These are phyloP conservation scores for Diplotaxis tenuifolia DNA, from an alignment of 345 rosid species.

Conservation along the genomic window DNA sequence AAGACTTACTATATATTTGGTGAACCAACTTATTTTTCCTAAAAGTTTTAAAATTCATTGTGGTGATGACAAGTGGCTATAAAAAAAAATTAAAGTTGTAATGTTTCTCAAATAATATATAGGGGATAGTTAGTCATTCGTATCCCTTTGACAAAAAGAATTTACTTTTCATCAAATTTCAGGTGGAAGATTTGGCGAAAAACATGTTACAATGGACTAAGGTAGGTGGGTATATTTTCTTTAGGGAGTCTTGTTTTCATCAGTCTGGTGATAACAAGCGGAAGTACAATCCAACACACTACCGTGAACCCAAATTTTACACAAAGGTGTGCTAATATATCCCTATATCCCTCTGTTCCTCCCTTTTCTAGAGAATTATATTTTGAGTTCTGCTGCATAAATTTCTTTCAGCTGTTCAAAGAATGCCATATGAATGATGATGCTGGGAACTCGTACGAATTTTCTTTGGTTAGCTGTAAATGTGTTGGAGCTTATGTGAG, in stretches of 20 bases:
- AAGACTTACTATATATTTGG: no score
- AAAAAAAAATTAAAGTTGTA: no score
- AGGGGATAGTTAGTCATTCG: neutral
- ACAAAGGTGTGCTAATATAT: conserved; percentile 62
- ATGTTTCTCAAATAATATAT: no score
- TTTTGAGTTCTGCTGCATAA: neutral
- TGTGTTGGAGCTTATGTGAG: conserved; percentile 96
- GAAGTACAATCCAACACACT: conserved; percentile 85
- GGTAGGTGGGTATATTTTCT: conserved; percentile 85
- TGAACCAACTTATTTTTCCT: no score
- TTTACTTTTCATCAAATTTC: conserved; percentile 16
- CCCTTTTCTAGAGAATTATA: neutral
- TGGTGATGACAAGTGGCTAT: no score
- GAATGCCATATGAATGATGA: conserved; percentile 59
- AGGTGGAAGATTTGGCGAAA: conserved; percentile 76
- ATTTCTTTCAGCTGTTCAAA: conserved; percentile 64
- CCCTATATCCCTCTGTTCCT: neutral
- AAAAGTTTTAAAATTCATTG: no score
- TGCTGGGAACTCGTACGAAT: conserved; percentile 67
- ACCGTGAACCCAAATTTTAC: conserved; percentile 94
- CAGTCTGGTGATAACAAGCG: conserved; percentile 89
- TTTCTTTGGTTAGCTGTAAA: conserved; percentile 80
- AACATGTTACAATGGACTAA: conserved; percentile 87
- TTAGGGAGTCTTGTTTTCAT: conserved; percentile 95
- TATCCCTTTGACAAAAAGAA: neutral